Evolutionary conservation across 2,329 filamentous ascomycete species (phyloP).

Genomic region (Arthrobotrys conoides): DNA sequence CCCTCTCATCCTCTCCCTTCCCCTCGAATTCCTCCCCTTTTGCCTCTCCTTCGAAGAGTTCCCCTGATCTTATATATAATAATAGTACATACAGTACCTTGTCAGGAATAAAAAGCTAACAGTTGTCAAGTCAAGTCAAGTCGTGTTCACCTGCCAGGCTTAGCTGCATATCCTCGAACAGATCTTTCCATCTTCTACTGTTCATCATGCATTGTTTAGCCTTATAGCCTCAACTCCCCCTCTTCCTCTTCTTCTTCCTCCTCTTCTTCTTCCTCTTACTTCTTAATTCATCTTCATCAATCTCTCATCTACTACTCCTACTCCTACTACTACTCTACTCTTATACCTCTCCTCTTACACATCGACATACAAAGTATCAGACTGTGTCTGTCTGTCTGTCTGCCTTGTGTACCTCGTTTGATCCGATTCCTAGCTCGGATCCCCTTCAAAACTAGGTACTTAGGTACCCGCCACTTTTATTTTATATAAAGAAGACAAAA

Average conservation of each 20-base stretch:
- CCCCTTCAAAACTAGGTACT: neutral
- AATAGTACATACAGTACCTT: too few relatives aligned
- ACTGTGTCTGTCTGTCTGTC: slow-evolving; percentile 32
- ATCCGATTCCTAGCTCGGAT: slow-evolving; percentile 25
- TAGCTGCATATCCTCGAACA: slow-evolving; percentile 14
- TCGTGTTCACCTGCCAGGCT: slow-evolving; percentile 6
- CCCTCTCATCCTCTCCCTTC: neutral
- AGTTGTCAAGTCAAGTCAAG: too few relatives aligned
- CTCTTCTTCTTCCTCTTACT: neutral
- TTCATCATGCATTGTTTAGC: slow-evolving; percentile 50
- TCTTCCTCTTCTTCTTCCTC: neutral
- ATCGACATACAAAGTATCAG: slow-evolving; percentile 3
- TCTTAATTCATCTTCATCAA: neutral
- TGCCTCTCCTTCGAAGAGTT: neutral
- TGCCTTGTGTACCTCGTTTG: too few relatives aligned
- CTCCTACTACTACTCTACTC: too few relatives aligned
- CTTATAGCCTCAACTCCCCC: slow-evolving; percentile 51
- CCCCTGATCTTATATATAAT: neutral
- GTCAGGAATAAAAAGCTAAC: neutral
- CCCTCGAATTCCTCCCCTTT: slow-evolving; percentile 2
- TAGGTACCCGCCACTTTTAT: too few relatives aligned
- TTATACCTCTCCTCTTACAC: neutral
- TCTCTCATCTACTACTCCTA: neutral
- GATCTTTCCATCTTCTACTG: slow-evolving; percentile 6
- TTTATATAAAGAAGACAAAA: too few relatives aligned